Evolutionary conservation across 495 filamentous ascomycete genomes (phyloP).

Genomic region (Halenospora varia): DNA sequence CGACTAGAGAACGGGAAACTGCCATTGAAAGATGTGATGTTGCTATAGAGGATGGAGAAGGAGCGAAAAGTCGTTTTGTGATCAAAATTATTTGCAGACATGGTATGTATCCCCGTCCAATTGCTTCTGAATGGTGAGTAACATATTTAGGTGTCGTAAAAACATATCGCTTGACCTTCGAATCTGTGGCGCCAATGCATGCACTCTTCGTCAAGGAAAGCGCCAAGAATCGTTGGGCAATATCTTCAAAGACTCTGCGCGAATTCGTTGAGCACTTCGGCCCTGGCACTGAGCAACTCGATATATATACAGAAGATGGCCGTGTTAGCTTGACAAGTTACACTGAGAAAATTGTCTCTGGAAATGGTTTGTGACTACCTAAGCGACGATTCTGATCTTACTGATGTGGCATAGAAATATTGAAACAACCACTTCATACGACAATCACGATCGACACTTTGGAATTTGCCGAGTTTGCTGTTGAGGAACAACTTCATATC

Average conservation of each 20-base stretch:
- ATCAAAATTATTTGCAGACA: constrained; percentile 83
- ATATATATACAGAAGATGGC: constrained; percentile 72
- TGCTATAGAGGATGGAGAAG: constrained; percentile 66
- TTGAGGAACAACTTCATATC: constrained; percentile 76
- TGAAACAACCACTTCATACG: constrained; percentile 92
- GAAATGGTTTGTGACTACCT: constrained; percentile 54
- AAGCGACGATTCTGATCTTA: neutral
- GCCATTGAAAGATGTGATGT: constrained; percentile 87
- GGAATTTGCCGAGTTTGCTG: constrained; percentile 80
- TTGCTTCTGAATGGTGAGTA: neutral
- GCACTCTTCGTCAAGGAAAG: constrained; percentile 75
- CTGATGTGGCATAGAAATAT: constrained; percentile 54
- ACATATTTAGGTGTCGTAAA: constrained; percentile 68
- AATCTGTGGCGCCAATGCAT: constrained; percentile 74
- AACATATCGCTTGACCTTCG: constrained; percentile 88
- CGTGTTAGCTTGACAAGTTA: constrained; percentile 85
- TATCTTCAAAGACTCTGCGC: constrained; percentile 67
- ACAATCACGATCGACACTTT: constrained; percentile 80
- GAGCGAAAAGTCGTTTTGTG: constrained; percentile 72
- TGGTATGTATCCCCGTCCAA: constrained; percentile 28
- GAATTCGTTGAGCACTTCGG: constrained; percentile 92
- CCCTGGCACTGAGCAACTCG: constrained; percentile 83
- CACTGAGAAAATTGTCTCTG: constrained; percentile 82
- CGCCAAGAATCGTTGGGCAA: constrained; percentile 73
- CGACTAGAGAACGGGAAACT: constrained; percentile 59